Base-by-base conservation (phyloP, 2,329 filamentous ascomycete species). In the Neonectria neomacrospora region DNA sequence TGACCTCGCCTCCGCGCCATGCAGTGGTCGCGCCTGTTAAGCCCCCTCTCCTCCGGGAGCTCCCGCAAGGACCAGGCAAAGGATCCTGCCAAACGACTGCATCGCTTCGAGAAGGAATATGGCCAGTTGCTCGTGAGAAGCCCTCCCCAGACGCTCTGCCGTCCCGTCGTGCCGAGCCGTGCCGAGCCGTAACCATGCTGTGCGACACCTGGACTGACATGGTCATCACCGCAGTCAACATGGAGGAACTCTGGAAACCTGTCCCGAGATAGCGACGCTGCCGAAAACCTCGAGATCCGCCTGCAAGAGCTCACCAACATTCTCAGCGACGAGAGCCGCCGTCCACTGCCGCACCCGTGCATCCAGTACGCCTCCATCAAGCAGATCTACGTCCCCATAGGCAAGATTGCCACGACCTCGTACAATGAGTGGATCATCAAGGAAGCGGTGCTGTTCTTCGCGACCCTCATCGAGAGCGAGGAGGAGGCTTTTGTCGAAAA, bases 401-500 rank as follows among this genome's bases (percentile, higher is more conserved):
- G 92, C 67, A 94, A 97, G 80, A 94, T 98, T 70, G 94, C 94
- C 3, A 89, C 92, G 2, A 90, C 91, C 0, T 94, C 92, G 32
- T 91, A 93, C 76, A 92, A 97, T 77, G 91, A 96, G 72, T 90
- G 88, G 74, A 90, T 97, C 74, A 91, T 98, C 70, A 90, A 91
- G 68, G 92, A 95, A 74, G 91, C 92, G 26, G 91, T 97, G 39
- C 83, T 90, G 42, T 90, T 97, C 75, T 97, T 97, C 78, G 93
- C 93, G 61, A 94, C 93, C 16, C 85, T 99, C 67, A 92, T 98
- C 73, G 96, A 99, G 79, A 96, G 94, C 77, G 96, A 98, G 78
- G 94, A 97, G 80, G 96, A 97, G 76, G 93, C 94, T 37, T 96
- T 98, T 74, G 88, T 97, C 51, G 92, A 96, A 74, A 96, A 92